Conservation (phyloP, 805 yeast genomes). For the Lachancea dasiensis region DNA sequence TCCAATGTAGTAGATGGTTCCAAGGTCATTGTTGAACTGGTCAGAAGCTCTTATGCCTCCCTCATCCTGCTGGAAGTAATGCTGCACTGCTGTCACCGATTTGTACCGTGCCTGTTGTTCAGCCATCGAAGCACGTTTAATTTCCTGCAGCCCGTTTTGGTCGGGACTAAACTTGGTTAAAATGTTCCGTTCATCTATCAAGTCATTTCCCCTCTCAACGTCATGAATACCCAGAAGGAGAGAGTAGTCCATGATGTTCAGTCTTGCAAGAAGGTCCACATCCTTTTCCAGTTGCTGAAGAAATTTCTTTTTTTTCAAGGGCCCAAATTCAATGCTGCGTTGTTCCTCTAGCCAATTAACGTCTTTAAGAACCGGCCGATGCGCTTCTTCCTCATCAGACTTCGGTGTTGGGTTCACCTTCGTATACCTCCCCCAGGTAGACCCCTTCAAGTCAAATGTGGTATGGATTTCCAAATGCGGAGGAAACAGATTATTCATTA, state of each 20-base stretch:
- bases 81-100: slow-evolving; percentile 18
- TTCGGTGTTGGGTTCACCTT: slow-evolving; percentile 21
- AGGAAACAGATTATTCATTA: slow-evolving; percentile 96
- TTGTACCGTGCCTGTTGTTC: slow-evolving; percentile 31
- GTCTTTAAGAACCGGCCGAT: slow-evolving; percentile 65
- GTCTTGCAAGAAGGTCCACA: slow-evolving; percentile 59
- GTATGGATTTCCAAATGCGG: slow-evolving; percentile 81
- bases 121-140: slow-evolving; percentile 11
- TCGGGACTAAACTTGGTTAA: slow-evolving; percentile 21
- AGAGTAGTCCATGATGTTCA: slow-evolving; percentile 95
- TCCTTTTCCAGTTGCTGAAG: slow-evolving; percentile 69
- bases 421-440: slow-evolving; percentile 74
- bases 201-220: slow-evolving; percentile 49
- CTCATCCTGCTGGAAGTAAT: slow-evolving; percentile 64
- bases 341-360: slow-evolving; percentile 75
- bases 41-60: slow-evolving; percentile 81
- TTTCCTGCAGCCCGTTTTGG: slow-evolving; percentile 22
- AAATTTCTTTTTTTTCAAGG: slow-evolving; percentile 53
- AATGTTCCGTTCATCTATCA: slow-evolving; percentile 13
- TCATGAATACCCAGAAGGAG: slow-evolving; percentile 85
- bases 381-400: slow-evolving; percentile 16
- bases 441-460: slow-evolving; percentile 90
- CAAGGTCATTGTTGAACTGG: slow-evolving; percentile 41
- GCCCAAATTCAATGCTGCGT: slow-evolving; percentile 68
- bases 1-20: slow-evolving; percentile 81